phyloP scores from a whole-genome alignment of 345 rosid genomes.

The Garcia nutans region DNA sequence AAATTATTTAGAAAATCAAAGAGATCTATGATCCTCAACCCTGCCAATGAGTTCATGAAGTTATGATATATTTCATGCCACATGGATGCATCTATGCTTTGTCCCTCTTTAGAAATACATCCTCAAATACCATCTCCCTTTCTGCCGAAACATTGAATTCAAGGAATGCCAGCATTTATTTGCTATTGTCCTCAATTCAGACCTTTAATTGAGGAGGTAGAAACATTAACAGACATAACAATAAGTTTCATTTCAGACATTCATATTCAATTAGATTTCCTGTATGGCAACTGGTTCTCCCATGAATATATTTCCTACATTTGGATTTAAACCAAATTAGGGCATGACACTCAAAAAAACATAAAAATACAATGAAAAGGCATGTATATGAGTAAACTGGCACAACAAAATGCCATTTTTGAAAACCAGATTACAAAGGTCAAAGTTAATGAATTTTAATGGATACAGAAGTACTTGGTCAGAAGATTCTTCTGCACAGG shows the following conservation, averaged over 20 bases:
- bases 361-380: neutral
- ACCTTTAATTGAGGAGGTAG: neutral
- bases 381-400: neutral
- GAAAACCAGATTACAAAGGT: neutral
- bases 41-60: neutral
- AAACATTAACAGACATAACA: neutral
- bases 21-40: neutral
- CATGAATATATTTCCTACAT: neutral
- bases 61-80: neutral
- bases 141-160: neutral
- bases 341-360: conserved; percentile 3
- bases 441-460: conserved; percentile 16
- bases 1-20: neutral
- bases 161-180: neutral
- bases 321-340: neutral
- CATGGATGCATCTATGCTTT: neutral
- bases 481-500: conserved; percentile 94
- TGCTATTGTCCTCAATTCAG: neutral
- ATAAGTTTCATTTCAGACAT: neutral
- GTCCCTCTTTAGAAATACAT: neutral
- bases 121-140: neutral
- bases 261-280: neutral
- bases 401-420: neutral
- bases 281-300: neutral
- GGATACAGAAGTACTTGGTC: conserved; percentile 97